Base-by-base conservation (phyloP, 1,284 basidiomycete species). In the Leccinum cinnamomeum region DNA sequence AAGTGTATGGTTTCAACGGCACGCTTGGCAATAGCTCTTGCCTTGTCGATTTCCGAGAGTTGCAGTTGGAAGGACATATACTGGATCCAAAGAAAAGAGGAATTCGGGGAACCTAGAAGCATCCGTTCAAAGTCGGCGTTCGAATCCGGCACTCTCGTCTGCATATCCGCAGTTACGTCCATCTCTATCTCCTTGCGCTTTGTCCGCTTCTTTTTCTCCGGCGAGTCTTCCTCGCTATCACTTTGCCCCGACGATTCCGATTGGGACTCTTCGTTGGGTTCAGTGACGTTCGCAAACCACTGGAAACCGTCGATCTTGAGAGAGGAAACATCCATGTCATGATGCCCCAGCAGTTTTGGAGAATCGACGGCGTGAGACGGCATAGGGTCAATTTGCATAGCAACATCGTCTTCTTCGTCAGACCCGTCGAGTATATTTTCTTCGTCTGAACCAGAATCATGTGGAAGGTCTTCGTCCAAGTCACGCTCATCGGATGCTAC, bases 51-150 rank as follows among this genome's bases (percentile, higher is more conserved):
- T 77, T 99, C 97, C 51, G 95, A 95, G 14, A 99, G 86, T 69
- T 96, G 94, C 5, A 99, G 82, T 68, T 97, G 94, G 86, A 98
- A 97, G 5, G 96, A 97, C 94, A 99, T 98, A 77, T 97, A 99
- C 76, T 98, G 97, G 65, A 99, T 91, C 97, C 97, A 99, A 48
- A 99, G 84, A 79, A 91, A 98, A 0, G 98, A 99, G 12, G 95
- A 98, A 76, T 98, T 95, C 4, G 97, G 97, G 0, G 96, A 97
- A n/a, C 94, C 92, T 30, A 98, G 83, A 39, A 99, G 84, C 20
- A 95, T 80, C 14, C 97, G 89, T 77, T 99, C 97, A 71, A 98
- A 99, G 73, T 99, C 97, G 54, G 91, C 86, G 62, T 90, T 90
- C 1, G 97, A 98, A 73, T 95, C 90, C 2, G 97, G 96, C n/a